Base-by-base conservation (phyloP, 2,329 filamentous ascomycete species). In the Fusarium musae region DNA sequence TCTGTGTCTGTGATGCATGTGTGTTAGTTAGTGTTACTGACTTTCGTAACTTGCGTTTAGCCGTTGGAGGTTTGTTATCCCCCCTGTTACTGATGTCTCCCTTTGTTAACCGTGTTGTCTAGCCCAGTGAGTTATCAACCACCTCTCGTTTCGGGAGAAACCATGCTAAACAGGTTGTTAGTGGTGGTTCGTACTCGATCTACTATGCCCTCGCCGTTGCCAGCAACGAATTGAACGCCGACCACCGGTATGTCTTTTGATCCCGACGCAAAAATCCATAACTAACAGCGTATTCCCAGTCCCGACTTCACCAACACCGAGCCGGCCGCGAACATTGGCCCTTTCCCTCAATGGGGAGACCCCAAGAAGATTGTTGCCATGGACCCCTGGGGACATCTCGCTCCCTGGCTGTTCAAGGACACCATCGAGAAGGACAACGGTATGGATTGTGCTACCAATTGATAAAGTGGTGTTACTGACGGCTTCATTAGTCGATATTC, bases 341-440 rank as follows among this genome's bases (percentile, higher is more conserved):
- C 94, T 12, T 97, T 97, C 77, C 91, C 93, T 12, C 91, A 96
- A 83, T 99, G 96, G 96, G 89, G 89, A 32, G 93, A 97, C 80
- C 90, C 89, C 78, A 94, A 94, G 82, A 98, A 98, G 86, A 98
- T 99, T 72, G 96, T 98, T 19, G 94, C 96, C 23, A 97, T 99
- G 94, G 96, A 98, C 80, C 96, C 96, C 1, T 93, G 93, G 81
- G 96, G 96, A 11, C 96, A 98, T 84, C 85, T 97, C 68, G 89
- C 92, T 13, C 93, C 94, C 13, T 95, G 92, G 92, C 84, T 97
- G 5, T 97, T 92, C 85, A 93, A 93, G 73, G 91, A 96, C 70
- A 87, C 90, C 50, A 95, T 96, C 77, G 87, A 93, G 54, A 90
- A 92, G 57, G 91, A 98, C 49, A 90, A 94, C 76, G 84, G 89